A percentile compares a stretch with the other conserved stretches of the same genome.
Evolutionary conservation across 305 asterid species (phyloP).

Genomic region (Stenogyne calaminthoides): DNA sequence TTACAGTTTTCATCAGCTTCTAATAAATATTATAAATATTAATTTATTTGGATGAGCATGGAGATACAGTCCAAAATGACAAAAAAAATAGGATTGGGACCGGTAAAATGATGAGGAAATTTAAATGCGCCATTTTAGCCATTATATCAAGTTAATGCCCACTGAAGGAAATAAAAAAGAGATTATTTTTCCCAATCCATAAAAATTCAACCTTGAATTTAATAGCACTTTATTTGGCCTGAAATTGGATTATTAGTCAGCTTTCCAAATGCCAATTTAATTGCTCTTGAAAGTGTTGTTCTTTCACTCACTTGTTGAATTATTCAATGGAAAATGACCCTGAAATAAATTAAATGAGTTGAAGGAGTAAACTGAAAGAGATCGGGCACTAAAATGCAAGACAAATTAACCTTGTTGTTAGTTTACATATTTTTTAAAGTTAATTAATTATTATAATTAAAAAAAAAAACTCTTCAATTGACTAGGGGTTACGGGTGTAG

Average conservation of each 20-base stretch:
- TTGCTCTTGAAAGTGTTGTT: constrained; percentile 18
- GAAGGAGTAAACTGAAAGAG: constrained; percentile 20
- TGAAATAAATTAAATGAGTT: constrained; percentile 5
- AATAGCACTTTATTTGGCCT: constrained; percentile 13
- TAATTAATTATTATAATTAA: too few species aligned
- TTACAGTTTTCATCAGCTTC: neutral
- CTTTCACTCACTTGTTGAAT: constrained; percentile 18
- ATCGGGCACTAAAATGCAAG: neutral
- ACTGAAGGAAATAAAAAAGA: constrained; percentile 22
- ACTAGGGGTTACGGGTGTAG: too few species aligned
- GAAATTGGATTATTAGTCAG: constrained; percentile 20
- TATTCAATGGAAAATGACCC: constrained; percentile 26
- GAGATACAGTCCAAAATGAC: neutral
- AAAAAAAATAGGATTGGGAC: constrained; percentile 24
- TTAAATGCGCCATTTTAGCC: constrained; percentile 13
- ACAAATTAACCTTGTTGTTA: neutral
- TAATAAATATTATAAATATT: neutral
- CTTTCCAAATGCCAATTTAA: constrained; percentile 20
- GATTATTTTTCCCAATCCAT: constrained; percentile 10
- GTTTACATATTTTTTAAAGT: too few species aligned
- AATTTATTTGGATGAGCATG: neutral
- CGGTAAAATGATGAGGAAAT: constrained; percentile 17
- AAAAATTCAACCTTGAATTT: constrained; percentile 11
- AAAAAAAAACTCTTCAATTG: too few species aligned
- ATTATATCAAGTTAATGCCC: constrained; percentile 23